These are phyloP conservation scores for Comarum palustre DNA, from an alignment of 306 rosid genomes.

Conservation along the genomic window DNA sequence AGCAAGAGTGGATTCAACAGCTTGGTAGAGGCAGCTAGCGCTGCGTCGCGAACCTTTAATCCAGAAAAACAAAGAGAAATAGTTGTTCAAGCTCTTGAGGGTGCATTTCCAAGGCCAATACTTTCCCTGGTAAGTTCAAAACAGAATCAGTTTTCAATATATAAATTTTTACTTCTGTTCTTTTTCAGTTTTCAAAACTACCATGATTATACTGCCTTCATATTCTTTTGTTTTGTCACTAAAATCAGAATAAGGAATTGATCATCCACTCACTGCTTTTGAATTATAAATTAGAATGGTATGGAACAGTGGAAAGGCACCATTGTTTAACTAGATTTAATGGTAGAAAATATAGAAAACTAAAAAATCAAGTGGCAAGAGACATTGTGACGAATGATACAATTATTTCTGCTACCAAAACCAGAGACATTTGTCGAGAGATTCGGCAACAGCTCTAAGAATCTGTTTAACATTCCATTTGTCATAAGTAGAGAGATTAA, in stretches of 20 bases:
- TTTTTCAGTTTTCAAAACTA: background rate
- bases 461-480: slow-evolving; percentile 2
- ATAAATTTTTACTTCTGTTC: background rate
- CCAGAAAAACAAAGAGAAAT: slow-evolving; percentile 50
- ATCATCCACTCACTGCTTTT: background rate
- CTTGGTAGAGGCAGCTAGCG: slow-evolving; percentile 69
- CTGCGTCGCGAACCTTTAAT: slow-evolving; percentile 42
- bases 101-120: slow-evolving; percentile 63
- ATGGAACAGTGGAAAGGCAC: slow-evolving; percentile 8
- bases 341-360: background rate
- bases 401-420: slow-evolving; percentile 2
- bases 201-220: background rate
- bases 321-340: background rate
- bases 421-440: background rate
- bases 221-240: background rate
- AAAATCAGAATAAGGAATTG: background rate
- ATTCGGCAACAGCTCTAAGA: background rate
- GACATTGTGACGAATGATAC: background rate
- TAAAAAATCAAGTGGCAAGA: background rate
- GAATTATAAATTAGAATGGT: background rate
- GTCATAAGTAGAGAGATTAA: background rate
- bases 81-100: slow-evolving; percentile 53
- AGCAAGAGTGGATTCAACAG: slow-evolving; percentile 69
- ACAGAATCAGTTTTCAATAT: background rate
- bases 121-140: slow-evolving; percentile 51